These are phyloP conservation scores for Penicillium parvum DNA, from an alignment of 495 filamentous ascomycete genomes.

Conservation along the genomic window DNA sequence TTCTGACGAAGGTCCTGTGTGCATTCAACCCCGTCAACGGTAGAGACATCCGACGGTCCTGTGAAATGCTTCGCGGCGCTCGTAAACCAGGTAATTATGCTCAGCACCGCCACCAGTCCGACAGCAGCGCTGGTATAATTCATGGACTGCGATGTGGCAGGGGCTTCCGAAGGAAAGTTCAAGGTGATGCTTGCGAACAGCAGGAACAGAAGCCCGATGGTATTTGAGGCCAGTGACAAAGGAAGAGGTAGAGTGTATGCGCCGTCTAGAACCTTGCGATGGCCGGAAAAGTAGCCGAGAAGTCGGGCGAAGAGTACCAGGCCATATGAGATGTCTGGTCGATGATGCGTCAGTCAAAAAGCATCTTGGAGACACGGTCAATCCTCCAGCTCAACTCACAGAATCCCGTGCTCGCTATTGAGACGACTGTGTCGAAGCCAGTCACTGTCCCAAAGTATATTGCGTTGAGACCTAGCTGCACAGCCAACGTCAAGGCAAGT, in stretches of 20 bases:
- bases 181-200: constrained; percentile 49
- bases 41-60: constrained; percentile 1
- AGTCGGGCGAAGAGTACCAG: constrained; percentile 47
- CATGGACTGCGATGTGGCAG: constrained; percentile 48
- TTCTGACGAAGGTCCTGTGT: neutral
- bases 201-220: constrained; percentile 44
- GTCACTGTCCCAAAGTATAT: constrained; percentile 54
- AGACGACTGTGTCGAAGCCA: constrained; percentile 52
- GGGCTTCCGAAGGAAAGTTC: constrained; percentile 48
- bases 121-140: constrained; percentile 53
- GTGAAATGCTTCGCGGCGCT: constrained; percentile 20
- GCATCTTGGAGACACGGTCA: no score
- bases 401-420: constrained; percentile 51
- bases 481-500: constrained; percentile 34
- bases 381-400: no score
- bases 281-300: constrained; percentile 39
- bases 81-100: constrained; percentile 46
- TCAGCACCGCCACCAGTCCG: constrained; percentile 46
- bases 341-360: no score
- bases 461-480: constrained; percentile 49
- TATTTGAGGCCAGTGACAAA: constrained; percentile 40
- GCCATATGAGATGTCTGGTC: constrained; percentile 48
- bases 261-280: constrained; percentile 26
- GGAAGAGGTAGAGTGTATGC: constrained; percentile 23
- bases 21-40: neutral